phyloP scores from a whole-genome alignment of 169 alveolate species.

The Eimeria maxima region DNA sequence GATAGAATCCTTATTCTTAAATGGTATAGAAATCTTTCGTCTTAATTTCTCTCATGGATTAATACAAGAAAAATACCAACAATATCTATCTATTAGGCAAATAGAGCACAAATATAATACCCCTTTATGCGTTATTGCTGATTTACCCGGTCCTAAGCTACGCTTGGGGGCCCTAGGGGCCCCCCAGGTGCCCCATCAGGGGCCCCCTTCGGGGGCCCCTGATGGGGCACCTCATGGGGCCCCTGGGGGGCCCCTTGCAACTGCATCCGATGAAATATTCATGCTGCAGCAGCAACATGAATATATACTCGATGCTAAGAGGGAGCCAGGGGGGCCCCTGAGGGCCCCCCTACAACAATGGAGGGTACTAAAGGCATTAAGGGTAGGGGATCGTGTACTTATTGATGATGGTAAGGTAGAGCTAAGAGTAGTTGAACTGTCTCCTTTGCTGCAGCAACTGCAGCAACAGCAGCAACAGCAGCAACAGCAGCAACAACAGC shows the following conservation, averaged over 20 bases:
- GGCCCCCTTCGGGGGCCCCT: too few relatives aligned
- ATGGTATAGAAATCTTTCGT: constrained; percentile 98
- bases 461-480: constrained; percentile 16
- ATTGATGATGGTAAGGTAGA: constrained; percentile 98
- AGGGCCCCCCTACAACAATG: constrained; percentile 93
- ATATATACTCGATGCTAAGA: constrained; percentile 95
- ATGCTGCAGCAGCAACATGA: constrained; percentile 94
- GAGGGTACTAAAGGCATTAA: constrained; percentile 95
- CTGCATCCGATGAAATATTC: too few relatives aligned
- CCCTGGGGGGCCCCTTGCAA: too few relatives aligned
- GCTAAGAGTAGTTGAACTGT: constrained; percentile 90
- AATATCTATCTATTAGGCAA: constrained; percentile 90
- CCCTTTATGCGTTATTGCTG: constrained; percentile 85
- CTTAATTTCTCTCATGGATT: constrained; percentile 99
- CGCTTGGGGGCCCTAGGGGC: constrained; percentile 96
- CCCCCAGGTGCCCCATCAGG: constrained; percentile 88
- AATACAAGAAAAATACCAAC: constrained; percentile 94
- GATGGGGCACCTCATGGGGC: too few relatives aligned
- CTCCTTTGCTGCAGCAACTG: not conserved
- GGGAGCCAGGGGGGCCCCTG: constrained; percentile 92
- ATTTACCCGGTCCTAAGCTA: constrained; percentile 98
- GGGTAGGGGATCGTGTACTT: constrained; percentile 94
- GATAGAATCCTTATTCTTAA: constrained; percentile 85
- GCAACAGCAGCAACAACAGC: constrained; percentile 9
- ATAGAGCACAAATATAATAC: constrained; percentile 85